A percentile compares a stretch with the other conserved stretches of the same genome.
Conservation (phyloP, 352 stramenopile genomes). For the Phytophthora kernoviae region DNA sequence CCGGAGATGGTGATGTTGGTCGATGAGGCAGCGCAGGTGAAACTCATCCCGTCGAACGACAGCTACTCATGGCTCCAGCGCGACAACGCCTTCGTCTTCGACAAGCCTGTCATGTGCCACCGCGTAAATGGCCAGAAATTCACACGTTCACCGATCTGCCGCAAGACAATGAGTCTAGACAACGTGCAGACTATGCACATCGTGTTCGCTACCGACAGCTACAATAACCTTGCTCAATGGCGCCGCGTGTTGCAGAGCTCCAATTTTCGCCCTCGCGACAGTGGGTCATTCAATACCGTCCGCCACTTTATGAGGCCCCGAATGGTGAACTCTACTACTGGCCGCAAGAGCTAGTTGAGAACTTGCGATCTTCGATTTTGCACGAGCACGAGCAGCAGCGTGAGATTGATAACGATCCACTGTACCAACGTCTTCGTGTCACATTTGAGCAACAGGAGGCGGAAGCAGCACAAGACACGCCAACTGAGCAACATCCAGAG, state of each 20-base stretch:
- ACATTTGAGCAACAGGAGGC: slow-evolving; percentile 18
- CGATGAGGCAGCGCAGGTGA: slow-evolving; percentile 34
- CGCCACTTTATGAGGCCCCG: slow-evolving; percentile 28
- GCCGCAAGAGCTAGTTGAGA: slow-evolving; percentile 42
- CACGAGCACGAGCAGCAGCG: slow-evolving; percentile 26
- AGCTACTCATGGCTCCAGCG: slow-evolving; percentile 45
- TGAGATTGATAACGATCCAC: slow-evolving; percentile 25
- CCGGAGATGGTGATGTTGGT: slow-evolving; percentile 43
- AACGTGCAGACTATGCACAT: slow-evolving; percentile 39
- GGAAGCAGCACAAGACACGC: not conserved
- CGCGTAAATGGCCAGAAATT: slow-evolving; percentile 35
- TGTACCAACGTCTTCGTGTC: slow-evolving; percentile 31
- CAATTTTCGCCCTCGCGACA: slow-evolving; percentile 25
- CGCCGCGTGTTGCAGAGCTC: slow-evolving; percentile 36
- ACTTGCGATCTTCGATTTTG: slow-evolving; percentile 36
- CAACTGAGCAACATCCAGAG: not conserved
- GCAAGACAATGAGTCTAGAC: slow-evolving; percentile 47
- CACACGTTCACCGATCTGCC: slow-evolving; percentile 44
- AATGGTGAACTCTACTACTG: slow-evolving; percentile 50
- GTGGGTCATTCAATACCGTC: slow-evolving; percentile 17
- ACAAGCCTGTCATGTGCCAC: slow-evolving; percentile 50
- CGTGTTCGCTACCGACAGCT: slow-evolving; percentile 50
- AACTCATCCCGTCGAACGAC: slow-evolving; percentile 31
- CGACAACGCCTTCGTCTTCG: slow-evolving; percentile 48
- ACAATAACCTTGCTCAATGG: slow-evolving; percentile 43